These are phyloP conservation scores for Oryza glaberrima DNA, from an alignment of 176 grass and related monocot species.

Conservation along the genomic window DNA sequence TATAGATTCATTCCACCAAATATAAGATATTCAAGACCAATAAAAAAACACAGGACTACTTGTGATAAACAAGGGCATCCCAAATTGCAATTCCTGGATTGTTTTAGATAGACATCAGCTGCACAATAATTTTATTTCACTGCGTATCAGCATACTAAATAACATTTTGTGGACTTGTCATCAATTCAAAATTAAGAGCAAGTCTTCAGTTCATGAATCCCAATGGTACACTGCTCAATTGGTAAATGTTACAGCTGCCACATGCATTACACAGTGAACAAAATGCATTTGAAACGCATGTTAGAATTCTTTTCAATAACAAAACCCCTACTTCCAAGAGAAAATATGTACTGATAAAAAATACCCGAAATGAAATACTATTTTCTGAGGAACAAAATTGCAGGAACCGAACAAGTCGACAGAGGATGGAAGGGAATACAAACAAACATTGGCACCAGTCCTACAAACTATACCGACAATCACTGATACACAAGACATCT, in stretches of 20 bases:
- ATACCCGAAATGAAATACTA: not conserved
- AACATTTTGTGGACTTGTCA: not conserved
- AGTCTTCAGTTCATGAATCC: not conserved
- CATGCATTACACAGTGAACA: not conserved
- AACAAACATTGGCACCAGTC: conserved; percentile 13
- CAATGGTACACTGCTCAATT: not conserved
- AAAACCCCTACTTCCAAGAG: not conserved
- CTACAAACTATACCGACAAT: not conserved
- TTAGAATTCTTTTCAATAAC: not conserved
- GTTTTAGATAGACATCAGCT: conserved; percentile 1
- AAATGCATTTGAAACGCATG: not conserved
- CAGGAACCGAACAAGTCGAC: conserved; percentile 11
- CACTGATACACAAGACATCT: not conserved
- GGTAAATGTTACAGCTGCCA: conserved; percentile 8
- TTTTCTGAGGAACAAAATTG: not conserved
- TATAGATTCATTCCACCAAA: not conserved
- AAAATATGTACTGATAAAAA: not conserved
- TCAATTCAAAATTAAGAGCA: conserved; percentile 13
- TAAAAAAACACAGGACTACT: not conserved
- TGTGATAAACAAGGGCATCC: not conserved
- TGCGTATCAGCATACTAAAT: not conserved
- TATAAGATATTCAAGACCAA: not conserved
- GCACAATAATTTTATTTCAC: not conserved
- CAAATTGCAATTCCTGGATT: not conserved
- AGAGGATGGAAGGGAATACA: not conserved